Evolutionary conservation across 2,329 filamentous ascomycete genomes (phyloP).

Genomic region (Myriangium duriaei): DNA sequence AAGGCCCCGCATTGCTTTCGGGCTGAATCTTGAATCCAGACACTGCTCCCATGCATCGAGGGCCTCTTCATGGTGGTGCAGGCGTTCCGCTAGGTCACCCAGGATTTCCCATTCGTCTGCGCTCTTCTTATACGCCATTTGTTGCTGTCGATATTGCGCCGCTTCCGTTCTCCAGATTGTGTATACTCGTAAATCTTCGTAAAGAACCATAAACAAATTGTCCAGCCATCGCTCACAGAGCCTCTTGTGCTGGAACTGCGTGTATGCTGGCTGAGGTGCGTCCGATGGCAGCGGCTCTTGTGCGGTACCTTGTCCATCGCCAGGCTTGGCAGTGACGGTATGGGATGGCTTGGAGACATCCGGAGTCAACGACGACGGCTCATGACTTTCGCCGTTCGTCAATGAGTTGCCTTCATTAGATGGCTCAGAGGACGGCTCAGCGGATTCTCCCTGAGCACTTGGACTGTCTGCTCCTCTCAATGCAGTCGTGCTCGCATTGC

Average conservation of each 20-base stretch:
- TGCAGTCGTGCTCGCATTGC: slow-evolving; percentile 68
- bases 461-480: slow-evolving; percentile 55
- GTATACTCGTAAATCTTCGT: slow-evolving; percentile 94
- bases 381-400: slow-evolving; percentile 19
- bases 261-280: slow-evolving; percentile 59
- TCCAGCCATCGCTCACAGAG: slow-evolving; percentile 96
- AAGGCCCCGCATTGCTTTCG: slow-evolving; percentile 80
- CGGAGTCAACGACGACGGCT: slow-evolving; percentile 20
- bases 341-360: slow-evolving; percentile 24
- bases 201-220: slow-evolving; percentile 97
- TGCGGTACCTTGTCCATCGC: slow-evolving; percentile 19
- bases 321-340: slow-evolving; percentile 22
- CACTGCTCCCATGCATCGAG: slow-evolving; percentile 88
- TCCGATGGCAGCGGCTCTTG: slow-evolving; percentile 27
- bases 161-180: slow-evolving; percentile 99
- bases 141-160: slow-evolving; percentile 85
- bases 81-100: slow-evolving; percentile 77
- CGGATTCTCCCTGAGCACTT: slow-evolving; percentile 19
- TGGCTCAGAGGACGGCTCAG: slow-evolving; percentile 22
- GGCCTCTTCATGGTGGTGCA: slow-evolving; percentile 85
- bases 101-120: slow-evolving; percentile 98
- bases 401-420: slow-evolving; percentile 21
- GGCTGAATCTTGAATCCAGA: slow-evolving; percentile 76
- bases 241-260: slow-evolving; percentile 91
- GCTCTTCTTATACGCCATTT: slow-evolving; percentile 91